These are phyloP conservation scores for Aspergillus kassunensis DNA, from an alignment of 495 filamentous ascomycete species.

Conservation along the genomic window DNA sequence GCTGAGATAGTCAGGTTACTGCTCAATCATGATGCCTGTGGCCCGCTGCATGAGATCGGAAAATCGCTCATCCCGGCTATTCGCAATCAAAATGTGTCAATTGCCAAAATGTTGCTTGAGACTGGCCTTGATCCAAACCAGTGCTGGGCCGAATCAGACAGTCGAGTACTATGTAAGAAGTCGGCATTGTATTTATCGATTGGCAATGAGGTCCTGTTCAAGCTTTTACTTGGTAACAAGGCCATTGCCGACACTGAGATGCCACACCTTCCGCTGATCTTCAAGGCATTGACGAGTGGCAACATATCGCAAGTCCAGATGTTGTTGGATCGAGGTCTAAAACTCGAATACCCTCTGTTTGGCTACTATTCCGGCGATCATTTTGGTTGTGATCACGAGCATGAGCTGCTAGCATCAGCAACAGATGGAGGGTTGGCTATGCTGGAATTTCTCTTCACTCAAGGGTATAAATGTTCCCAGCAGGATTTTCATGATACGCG, in stretches of 20 bases:
- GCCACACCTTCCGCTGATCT: background rate
- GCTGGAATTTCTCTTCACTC: background rate
- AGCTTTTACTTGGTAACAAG: background rate
- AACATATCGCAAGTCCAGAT: background rate
- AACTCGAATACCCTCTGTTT: background rate
- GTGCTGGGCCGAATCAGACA: background rate
- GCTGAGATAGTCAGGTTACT: background rate
- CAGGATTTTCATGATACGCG: background rate
- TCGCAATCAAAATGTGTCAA: background rate
- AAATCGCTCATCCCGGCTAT: too few relatives aligned
- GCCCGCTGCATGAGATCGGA: background rate
- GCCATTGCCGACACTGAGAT: background rate
- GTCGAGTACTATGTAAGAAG: background rate
- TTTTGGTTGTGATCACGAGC: background rate
- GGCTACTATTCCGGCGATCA: too few relatives aligned
- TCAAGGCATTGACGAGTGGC: background rate
- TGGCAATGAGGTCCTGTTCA: background rate
- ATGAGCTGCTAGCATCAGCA: background rate
- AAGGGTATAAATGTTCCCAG: background rate
- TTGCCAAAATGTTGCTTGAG: background rate
- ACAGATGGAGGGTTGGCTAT: background rate
- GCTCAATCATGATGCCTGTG: background rate
- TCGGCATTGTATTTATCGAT: background rate
- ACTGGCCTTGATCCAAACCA: background rate
- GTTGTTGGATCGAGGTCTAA: background rate